Evolutionary conservation across 108 stramenopile genomes (phyloP).

Genomic region (Cyclostephanos tholiformis): DNA sequence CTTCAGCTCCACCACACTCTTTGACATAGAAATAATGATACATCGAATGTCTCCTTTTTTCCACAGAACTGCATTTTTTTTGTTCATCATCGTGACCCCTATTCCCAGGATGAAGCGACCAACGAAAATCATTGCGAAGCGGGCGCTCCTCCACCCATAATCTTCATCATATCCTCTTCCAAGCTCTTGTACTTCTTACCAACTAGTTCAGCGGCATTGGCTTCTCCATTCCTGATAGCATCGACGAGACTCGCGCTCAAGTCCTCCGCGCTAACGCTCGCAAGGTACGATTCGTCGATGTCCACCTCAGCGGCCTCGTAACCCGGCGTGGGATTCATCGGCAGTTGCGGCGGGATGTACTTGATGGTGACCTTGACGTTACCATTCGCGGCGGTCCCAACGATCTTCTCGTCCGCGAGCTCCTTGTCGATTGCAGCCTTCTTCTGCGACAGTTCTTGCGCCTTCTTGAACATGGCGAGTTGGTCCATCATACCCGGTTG

Average conservation of each 20-base stretch:
- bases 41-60: background rate
- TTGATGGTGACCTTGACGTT: slow-evolving; percentile 73
- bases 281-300: slow-evolving; percentile 79
- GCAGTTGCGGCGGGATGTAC: slow-evolving; percentile 75
- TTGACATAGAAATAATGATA: background rate
- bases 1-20: background rate
- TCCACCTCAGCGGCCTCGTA: slow-evolving; percentile 68
- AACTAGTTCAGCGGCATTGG: slow-evolving; percentile 57
- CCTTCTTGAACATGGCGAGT: slow-evolving; percentile 90
- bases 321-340: slow-evolving; percentile 83
- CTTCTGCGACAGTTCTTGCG: slow-evolving; percentile 83
- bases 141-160: slow-evolving; percentile 47
- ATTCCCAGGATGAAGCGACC: background rate
- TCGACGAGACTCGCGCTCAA: slow-evolving; percentile 61
- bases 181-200: slow-evolving; percentile 71
- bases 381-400: slow-evolving; percentile 62
- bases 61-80: no score
- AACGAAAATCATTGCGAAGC: background rate
- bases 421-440: slow-evolving; percentile 76
- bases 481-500: slow-evolving; percentile 90
- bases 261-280: slow-evolving; percentile 66
- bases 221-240: slow-evolving; percentile 69
- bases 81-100: no score
- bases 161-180: slow-evolving; percentile 62
- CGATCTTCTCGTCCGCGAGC: slow-evolving; percentile 56